Conservation (phyloP, 495 filamentous ascomycete genomes). For the Xylaria telfairii region DNA sequence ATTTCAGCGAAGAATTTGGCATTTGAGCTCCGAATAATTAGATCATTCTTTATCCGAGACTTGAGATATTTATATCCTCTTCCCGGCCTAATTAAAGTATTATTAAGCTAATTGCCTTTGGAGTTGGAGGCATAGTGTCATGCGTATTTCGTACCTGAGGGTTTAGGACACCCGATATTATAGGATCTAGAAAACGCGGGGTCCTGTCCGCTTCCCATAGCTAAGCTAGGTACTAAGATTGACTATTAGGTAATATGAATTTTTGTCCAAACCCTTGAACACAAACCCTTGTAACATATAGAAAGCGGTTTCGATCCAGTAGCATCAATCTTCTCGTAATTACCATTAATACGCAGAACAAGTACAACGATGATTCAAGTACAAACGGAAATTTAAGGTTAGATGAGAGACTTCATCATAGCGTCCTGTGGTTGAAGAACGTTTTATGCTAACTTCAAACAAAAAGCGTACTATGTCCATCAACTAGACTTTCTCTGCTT, state of each 20-base stretch:
- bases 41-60: neutral
- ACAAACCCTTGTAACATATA: too few species aligned
- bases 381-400: too few species aligned
- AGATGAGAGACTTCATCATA: too few species aligned
- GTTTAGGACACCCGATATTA: too few species aligned
- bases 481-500: neutral
- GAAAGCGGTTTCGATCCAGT: neutral
- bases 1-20: neutral
- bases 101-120: neutral
- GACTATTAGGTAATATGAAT: too few species aligned
- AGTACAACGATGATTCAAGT: neutral
- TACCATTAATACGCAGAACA: neutral
- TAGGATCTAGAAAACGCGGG: too few species aligned
- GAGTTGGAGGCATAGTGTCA: neutral
- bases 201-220: too few species aligned
- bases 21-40: too few species aligned
- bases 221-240: too few species aligned
- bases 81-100: neutral
- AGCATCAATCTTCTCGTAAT: neutral
- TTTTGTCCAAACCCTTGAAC: too few species aligned
- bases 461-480: neutral
- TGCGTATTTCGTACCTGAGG: too few species aligned
- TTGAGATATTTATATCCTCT: neutral
- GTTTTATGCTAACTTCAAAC: neutral
- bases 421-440: neutral